phyloP scores from a whole-genome alignment of 2,329 filamentous ascomycete genomes.

The Alternaria arbusti region DNA sequence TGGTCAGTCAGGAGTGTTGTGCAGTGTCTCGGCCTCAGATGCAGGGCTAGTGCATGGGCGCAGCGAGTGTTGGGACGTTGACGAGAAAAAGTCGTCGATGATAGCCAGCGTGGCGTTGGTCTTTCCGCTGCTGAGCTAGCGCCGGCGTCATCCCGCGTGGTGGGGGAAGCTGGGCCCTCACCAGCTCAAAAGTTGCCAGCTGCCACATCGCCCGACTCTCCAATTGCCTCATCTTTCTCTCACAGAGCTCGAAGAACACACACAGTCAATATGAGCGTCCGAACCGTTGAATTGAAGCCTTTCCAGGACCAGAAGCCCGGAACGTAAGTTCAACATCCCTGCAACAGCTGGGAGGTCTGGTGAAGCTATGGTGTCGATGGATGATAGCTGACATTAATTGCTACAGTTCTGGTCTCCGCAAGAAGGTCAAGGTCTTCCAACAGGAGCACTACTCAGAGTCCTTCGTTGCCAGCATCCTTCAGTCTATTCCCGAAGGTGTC shows the following conservation, averaged over 20 bases:
- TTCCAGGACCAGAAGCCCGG: slow-evolving; percentile 98
- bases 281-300: slow-evolving; percentile 81
- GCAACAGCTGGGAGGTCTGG: neutral
- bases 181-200: slow-evolving; percentile 37
- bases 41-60: slow-evolving; percentile 6
- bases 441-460: slow-evolving; percentile 94
- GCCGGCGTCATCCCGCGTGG: slow-evolving; percentile 38
- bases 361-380: slow-evolving; percentile 10
- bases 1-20: neutral
- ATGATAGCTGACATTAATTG: slow-evolving; percentile 34
- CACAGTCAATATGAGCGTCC: slow-evolving; percentile 64
- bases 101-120: slow-evolving; percentile 13
- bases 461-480: slow-evolving; percentile 90
- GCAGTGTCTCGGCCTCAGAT: slow-evolving; percentile 1
- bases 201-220: slow-evolving; percentile 15
- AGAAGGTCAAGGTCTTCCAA: slow-evolving; percentile 99
- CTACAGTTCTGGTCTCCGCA: slow-evolving; percentile 89
- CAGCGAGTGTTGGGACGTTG: slow-evolving; percentile 14
- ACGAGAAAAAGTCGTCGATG: slow-evolving; percentile 15
- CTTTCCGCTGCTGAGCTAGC: slow-evolving; percentile 24
- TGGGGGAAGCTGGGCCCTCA: slow-evolving; percentile 35
- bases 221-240: slow-evolving; percentile 28
- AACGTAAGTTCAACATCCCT: no score
- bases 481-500: slow-evolving; percentile 94
- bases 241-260: slow-evolving; percentile 28